Evolutionary conservation across 2,329 filamentous ascomycete species (phyloP), one percentile per base, ranked within the genome.

Genomic region (Lomentospora prolificans): DNA sequence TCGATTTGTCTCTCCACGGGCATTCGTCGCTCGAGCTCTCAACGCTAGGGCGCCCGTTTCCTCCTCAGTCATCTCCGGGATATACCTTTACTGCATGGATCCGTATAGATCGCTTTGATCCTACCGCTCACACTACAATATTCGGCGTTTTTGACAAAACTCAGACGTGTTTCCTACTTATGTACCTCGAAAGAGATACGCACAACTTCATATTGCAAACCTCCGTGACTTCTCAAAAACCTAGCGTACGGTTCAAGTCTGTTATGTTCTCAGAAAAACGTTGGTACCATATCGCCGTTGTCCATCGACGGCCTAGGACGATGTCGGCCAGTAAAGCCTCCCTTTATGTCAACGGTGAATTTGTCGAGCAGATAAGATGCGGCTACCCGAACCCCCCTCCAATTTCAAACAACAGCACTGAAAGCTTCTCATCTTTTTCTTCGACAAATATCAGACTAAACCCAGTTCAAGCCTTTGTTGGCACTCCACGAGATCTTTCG

Each of bases 171-270:
- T 99, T 99, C 65, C 73, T 99, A 33, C 82, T 99, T 62, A 85
- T 90, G 58, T 99, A 99, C 65, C 77, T 99, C 39, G 95, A 99
- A 67, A 90, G 87, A 65, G 91, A 96, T 67, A 95, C 90, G 2
- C 88, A 82, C 58, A 94, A 96, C 70, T 87, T 99, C 61, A 99
- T 99, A 61, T 75, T 99, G 4, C 94, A 99, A 71, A 97, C 95
- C 6, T 96, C 94, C 17, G 87, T 97, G 58, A 89, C 84, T 54
- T 90, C 90, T 7, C 78, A 84, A 54, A 83, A 87, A 57, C 92
- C 94, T 2, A 97, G 92, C 69, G 89, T 99, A 50, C 84, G 94
- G 56, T 99, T 99, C 76, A 95, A 94, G 67, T 87, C 87, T 2
- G 81, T 85, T 9, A 75, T 78, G 0, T 97, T 99, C 65, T 75